phyloP scores from a whole-genome alignment of 495 filamentous ascomycete species.

The Lophium mytilinum region DNA sequence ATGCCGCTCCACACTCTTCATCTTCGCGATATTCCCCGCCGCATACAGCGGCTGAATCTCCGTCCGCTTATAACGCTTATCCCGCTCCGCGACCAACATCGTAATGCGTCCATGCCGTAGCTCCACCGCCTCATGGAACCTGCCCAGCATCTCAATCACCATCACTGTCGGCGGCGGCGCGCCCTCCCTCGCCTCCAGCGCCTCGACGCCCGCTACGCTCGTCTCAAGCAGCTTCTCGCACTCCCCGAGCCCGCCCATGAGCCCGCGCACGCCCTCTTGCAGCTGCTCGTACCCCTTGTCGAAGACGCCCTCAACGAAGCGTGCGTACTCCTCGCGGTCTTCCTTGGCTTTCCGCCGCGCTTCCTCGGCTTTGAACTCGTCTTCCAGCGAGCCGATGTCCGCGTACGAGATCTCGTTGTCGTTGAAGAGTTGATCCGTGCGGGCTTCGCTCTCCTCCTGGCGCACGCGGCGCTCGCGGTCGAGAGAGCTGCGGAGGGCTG shows the following conservation, averaged over 20 bases:
- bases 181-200: slow-evolving; percentile 1
- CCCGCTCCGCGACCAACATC: slow-evolving; percentile 30
- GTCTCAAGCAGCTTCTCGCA: slow-evolving; percentile 10
- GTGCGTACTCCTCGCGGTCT: slow-evolving; percentile 47
- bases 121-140: slow-evolving; percentile 26
- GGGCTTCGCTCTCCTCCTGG: slow-evolving; percentile 47
- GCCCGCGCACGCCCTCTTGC: slow-evolving; percentile 44
- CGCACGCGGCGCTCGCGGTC: slow-evolving; percentile 43
- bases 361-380: slow-evolving; percentile 51
- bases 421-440: slow-evolving; percentile 50
- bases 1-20: slow-evolving; percentile 36
- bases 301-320: slow-evolving; percentile 46
- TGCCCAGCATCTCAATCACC: slow-evolving; percentile 22
- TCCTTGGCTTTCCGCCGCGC: slow-evolving; percentile 47
- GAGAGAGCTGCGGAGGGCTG: slow-evolving; percentile 36
- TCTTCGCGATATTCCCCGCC: slow-evolving; percentile 30
- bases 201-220: slow-evolving; percentile 8
- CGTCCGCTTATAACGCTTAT: slow-evolving; percentile 32
- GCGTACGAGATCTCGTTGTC: slow-evolving; percentile 54
- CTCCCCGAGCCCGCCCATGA: slow-evolving; percentile 44
- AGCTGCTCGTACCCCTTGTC: slow-evolving; percentile 44
- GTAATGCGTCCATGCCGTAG: slow-evolving; percentile 30
- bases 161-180: slow-evolving; percentile 4
- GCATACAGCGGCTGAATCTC: slow-evolving; percentile 34
- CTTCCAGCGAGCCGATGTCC: slow-evolving; percentile 52